These are phyloP conservation scores for Penicillium manginii DNA, from an alignment of 495 filamentous ascomycete genomes.

Conservation along the genomic window DNA sequence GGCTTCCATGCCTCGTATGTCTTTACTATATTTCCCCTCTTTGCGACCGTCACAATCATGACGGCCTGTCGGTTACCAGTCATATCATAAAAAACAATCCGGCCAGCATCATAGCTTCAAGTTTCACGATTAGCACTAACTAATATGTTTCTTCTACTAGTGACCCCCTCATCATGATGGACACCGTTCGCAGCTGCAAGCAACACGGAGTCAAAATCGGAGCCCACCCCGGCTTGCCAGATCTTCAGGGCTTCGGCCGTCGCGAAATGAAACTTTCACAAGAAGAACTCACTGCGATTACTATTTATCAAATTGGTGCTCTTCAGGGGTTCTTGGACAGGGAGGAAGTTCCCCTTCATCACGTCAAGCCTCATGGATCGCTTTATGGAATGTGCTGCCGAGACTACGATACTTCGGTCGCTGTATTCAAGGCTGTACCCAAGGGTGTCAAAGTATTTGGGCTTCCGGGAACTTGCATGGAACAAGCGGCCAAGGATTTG, in stretches of 20 bases:
- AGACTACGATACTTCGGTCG: no score
- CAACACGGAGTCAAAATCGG: slow-evolving; percentile 55
- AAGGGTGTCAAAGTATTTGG: no score
- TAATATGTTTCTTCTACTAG: slow-evolving; percentile 24
- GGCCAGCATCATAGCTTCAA: no score
- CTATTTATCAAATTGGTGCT: slow-evolving; percentile 63
- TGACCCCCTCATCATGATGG: slow-evolving; percentile 62
- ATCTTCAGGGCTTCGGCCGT: slow-evolving; percentile 65
- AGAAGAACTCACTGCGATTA: slow-evolving; percentile 60
- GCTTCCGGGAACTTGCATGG: no score
- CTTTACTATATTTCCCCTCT: no score
- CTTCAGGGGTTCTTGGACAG: slow-evolving; percentile 58
- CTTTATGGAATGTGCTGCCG: neutral
- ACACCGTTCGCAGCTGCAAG: slow-evolving; percentile 60
- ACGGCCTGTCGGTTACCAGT: no score
- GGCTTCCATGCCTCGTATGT: slow-evolving; percentile 52
- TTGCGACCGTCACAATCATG: no score
- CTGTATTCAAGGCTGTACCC: no score
- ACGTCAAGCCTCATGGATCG: slow-evolving; percentile 63
- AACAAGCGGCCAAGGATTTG: no score
- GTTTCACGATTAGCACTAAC: no score
- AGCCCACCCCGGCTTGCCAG: slow-evolving; percentile 64
- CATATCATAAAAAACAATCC: no score
- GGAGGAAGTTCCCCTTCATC: slow-evolving; percentile 57
- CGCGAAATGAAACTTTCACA: slow-evolving; percentile 57